These are phyloP conservation scores for Balansia obtecta DNA, from an alignment of 2,329 filamentous ascomycete genomes.

Conservation along the genomic window DNA sequence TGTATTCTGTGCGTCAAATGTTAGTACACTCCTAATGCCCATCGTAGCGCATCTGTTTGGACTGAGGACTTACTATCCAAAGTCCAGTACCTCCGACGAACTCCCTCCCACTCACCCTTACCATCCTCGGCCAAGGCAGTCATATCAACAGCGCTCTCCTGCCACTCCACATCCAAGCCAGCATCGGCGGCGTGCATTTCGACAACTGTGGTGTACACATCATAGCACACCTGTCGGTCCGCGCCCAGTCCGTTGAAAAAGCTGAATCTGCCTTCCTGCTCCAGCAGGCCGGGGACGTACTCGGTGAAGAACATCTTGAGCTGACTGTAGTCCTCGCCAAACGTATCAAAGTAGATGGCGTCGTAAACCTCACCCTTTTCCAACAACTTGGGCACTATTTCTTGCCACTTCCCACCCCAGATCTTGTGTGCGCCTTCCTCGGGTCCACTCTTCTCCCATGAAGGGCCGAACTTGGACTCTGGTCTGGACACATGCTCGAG, in stretches of 20 bases:
- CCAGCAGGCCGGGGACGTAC: constrained; percentile 67
- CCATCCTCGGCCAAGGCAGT: constrained; percentile 50
- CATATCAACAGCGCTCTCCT: constrained; percentile 61
- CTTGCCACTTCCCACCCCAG: constrained; percentile 63
- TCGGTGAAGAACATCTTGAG: constrained; percentile 82
- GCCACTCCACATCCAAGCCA: constrained; percentile 82
- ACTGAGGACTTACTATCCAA: constrained; percentile 39
- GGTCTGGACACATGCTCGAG: constrained; percentile 46
- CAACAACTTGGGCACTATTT: constrained; percentile 57
- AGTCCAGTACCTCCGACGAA: constrained; percentile 82
- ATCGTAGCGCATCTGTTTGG: neutral
- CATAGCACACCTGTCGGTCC: constrained; percentile 85
- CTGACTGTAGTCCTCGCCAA: constrained; percentile 84
- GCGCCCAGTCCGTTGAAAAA: constrained; percentile 90
- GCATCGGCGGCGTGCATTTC: constrained; percentile 86
- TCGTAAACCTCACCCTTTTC: constrained; percentile 62
- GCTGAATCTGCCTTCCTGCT: constrained; percentile 61
- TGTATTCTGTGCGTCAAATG: constrained; percentile 43
- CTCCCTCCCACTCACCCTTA: constrained; percentile 74
- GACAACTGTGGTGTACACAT: constrained; percentile 85
- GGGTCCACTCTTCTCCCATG: constrained; percentile 42
- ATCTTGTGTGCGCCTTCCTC: constrained; percentile 60
- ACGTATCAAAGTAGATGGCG: constrained; percentile 94
- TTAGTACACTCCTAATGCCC: neutral
- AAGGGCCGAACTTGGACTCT: constrained; percentile 37